Evolutionary conservation across 139 green algal species (phyloP), one percentile per base, ranked within the genome.

Genomic region (Coccomyxa sp.): DNA sequence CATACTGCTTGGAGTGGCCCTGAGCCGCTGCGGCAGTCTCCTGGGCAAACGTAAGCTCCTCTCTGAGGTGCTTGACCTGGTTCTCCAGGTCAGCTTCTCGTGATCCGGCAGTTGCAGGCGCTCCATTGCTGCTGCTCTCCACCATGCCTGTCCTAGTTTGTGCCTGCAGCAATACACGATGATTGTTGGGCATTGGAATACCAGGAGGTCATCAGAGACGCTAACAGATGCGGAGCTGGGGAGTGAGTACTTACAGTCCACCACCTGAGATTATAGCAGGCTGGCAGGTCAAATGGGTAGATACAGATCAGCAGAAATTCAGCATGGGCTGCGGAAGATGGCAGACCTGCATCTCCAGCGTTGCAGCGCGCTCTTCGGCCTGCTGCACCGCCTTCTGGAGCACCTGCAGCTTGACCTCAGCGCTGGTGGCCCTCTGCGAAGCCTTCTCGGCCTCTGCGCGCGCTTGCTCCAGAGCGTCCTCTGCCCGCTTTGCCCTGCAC

Each of bases 1-100:
- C 80, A 80, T 85, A 91, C 83, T 91, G 87, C 71, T 83, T 84
- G 40, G 82, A 77, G 55, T 90, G 86, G 33, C 83, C 86, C 6
- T 81, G 75, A 16, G 87, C 86, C 16, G 86, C 86, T 5, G 87
- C 87, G 0, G 87, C 86, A 7, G 83, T 78, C 81, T 91, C 87
- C 76, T 91, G 86, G 8, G 87, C 87, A 24, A 75, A 76, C 4
- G 75, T 76, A 39, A 90, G 79, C 81, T 90, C 86, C 75, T 90
- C 79, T 1, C 83, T 77, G 75, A 88, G 69, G 44, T 88, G 76
- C 71, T 82, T 82, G 31, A 90, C 68, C 71, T 90, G 75, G 0
- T 82, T 73, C 0, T 44, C 76, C 70, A 88, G 73, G 74, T 88
- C 73, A 27, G 81, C 80, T 73, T 87, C 84, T 29, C 73, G 44